These are phyloP conservation scores for Blastobotrys elegans DNA, from an alignment of 1,139 yeast species.

Conservation along the genomic window DNA sequence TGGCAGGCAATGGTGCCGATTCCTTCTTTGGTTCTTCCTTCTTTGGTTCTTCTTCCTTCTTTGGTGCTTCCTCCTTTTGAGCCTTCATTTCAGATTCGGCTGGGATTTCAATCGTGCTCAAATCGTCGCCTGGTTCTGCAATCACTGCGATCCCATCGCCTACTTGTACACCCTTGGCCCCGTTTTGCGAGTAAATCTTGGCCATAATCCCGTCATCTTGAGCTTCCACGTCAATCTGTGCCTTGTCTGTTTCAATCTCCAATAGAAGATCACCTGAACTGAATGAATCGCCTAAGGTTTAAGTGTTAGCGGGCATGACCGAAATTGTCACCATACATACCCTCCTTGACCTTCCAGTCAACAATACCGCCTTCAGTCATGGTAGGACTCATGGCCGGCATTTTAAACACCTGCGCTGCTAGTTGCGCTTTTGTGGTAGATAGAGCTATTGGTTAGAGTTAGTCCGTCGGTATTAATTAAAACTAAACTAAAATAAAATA, in stretches of 20 bases:
- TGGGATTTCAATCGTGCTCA: slow-evolving; percentile 60
- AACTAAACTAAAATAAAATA: neutral
- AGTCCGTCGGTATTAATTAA: neutral
- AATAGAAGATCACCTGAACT: slow-evolving; percentile 79
- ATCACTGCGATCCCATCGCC: slow-evolving; percentile 82
- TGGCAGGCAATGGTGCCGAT: slow-evolving; percentile 4
- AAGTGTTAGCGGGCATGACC: slow-evolving; percentile 2
- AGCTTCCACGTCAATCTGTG: slow-evolving; percentile 90
- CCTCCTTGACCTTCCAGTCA: slow-evolving; percentile 85
- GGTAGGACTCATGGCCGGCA: slow-evolving; percentile 99
- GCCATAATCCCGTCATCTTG: slow-evolving; percentile 87
- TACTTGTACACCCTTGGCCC: slow-evolving; percentile 75
- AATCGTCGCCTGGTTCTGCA: slow-evolving; percentile 86
- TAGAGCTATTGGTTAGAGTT: slow-evolving; percentile 3
- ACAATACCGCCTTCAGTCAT: slow-evolving; percentile 98
- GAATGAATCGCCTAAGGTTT: slow-evolving; percentile 48
- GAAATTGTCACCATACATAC: slow-evolving; percentile 31
- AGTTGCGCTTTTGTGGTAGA: slow-evolving; percentile 7
- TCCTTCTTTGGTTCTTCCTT: slow-evolving; percentile 3
- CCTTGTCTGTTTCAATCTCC: slow-evolving; percentile 92
- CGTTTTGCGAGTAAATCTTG: slow-evolving; percentile 65
- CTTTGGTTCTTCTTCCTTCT: slow-evolving; percentile 15
- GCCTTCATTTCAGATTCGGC: slow-evolving; percentile 26
- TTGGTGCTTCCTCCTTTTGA: slow-evolving; percentile 21
- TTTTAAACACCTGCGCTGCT: slow-evolving; percentile 59